These are phyloP conservation scores for Blastobotrys mokoenaii DNA, from an alignment of 805 yeast genomes.

Conservation along the genomic window DNA sequence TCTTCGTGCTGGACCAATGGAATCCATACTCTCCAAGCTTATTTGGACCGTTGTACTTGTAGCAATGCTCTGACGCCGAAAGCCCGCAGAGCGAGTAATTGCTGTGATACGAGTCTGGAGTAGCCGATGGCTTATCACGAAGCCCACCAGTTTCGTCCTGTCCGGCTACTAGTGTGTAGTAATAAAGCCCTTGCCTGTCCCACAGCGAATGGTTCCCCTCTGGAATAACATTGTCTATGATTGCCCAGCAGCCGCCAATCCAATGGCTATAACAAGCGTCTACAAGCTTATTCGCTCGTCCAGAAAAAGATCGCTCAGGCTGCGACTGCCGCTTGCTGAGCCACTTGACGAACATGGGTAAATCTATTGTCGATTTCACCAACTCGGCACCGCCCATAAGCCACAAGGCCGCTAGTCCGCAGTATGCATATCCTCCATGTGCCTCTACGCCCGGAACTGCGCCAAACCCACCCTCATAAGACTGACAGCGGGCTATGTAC, in stretches of 20 bases:
- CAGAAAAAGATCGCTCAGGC: constrained; percentile 81
- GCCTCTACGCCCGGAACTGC: constrained; percentile 83
- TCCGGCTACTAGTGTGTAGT: constrained; percentile 68
- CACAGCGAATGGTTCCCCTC: constrained; percentile 28
- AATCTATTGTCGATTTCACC: constrained; percentile 33
- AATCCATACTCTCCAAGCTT: constrained; percentile 22
- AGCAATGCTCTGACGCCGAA: constrained; percentile 45
- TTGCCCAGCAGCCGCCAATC: constrained; percentile 74
- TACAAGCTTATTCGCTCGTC: constrained; percentile 86
- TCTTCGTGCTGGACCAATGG: constrained; percentile 23
- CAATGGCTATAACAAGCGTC: constrained; percentile 96
- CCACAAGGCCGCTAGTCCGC: constrained; percentile 65
- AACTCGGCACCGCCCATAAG: constrained; percentile 33
- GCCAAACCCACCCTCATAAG: constrained; percentile 93
- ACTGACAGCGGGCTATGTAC: constrained; percentile 69
- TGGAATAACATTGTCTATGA: constrained; percentile 46
- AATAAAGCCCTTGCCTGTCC: constrained; percentile 47
- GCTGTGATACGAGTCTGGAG: constrained; percentile 84
- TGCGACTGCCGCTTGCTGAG: constrained; percentile 54
- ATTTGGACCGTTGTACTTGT: constrained; percentile 19
- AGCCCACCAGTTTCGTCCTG: constrained; percentile 69
- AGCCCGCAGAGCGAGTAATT: constrained; percentile 78
- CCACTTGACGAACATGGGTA: constrained; percentile 55
- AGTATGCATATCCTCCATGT: constrained; percentile 94
- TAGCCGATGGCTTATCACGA: constrained; percentile 76